Conservation (phyloP, 208 protist species). For the Kentomonas sorsogonicus region DNA sequence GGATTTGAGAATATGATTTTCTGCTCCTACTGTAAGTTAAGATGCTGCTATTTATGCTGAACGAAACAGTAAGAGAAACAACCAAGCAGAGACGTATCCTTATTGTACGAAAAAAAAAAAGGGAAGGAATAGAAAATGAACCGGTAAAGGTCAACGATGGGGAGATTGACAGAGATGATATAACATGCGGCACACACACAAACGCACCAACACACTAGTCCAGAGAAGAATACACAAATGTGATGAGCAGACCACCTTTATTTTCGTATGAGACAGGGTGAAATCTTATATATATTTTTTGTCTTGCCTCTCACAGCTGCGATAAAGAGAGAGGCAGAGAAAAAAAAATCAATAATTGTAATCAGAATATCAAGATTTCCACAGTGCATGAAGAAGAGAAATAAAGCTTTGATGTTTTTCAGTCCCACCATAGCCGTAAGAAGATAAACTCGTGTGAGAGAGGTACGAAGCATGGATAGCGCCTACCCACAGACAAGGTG, state of each 20-base stretch:
- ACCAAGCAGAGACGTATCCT: too few relatives aligned
- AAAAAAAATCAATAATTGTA: slow-evolving; percentile 11
- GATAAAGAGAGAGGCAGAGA: not conserved
- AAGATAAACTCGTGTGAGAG: not conserved
- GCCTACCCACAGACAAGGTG: too few relatives aligned
- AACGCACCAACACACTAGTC: slow-evolving; percentile 55
- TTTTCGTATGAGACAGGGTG: too few relatives aligned
- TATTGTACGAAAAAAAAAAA: too few relatives aligned
- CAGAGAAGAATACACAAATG: slow-evolving; percentile 47
- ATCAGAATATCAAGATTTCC: not conserved
- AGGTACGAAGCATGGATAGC: not conserved
- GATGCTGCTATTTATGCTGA: not conserved
- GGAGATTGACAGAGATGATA: too few relatives aligned
- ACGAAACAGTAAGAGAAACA: too few relatives aligned
- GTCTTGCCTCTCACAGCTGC: not conserved
- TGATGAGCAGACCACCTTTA: not conserved
- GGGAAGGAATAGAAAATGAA: too few relatives aligned
- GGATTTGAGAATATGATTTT: slow-evolving; percentile 5
- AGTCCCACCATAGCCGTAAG: not conserved
- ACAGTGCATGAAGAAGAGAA: not conserved
- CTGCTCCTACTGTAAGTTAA: not conserved
- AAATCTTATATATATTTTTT: slow-evolving; percentile 4
- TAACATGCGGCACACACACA: too few relatives aligned
- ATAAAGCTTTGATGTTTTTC: not conserved
- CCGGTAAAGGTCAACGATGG: too few relatives aligned